Evolutionary conservation across 306 rosid species (phyloP).

Genomic region (Spatholobus suberectus): DNA sequence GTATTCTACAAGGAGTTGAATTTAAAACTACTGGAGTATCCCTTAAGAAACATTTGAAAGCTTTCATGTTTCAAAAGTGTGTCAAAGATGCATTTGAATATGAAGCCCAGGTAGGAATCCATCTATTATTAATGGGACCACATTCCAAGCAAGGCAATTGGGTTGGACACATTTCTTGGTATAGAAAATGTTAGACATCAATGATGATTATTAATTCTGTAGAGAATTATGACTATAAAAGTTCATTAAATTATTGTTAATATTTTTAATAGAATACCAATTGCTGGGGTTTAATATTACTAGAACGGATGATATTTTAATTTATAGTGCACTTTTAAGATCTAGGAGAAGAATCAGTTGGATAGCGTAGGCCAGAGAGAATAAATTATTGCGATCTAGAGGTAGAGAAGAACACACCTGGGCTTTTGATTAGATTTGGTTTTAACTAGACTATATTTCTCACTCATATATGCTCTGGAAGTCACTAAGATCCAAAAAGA

Average conservation of each 20-base stretch:
- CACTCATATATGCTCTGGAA: constrained; percentile 42
- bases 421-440: constrained; percentile 40
- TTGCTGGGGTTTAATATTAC: not conserved
- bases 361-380: constrained; percentile 68
- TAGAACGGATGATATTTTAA: constrained; percentile 43
- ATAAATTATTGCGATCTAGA: constrained; percentile 43
- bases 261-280: constrained; percentile 9
- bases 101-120: constrained; percentile 44
- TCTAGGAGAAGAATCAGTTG: constrained; percentile 63
- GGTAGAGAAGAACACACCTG: constrained; percentile 49
- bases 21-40: constrained; percentile 45
- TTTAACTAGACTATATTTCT: constrained; percentile 30
- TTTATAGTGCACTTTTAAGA: constrained; percentile 59
- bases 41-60: constrained; percentile 37
- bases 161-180: constrained; percentile 48
- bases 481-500: constrained; percentile 54
- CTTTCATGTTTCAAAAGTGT: not conserved
- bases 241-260: constrained; percentile 18
- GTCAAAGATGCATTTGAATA: constrained; percentile 40
- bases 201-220: constrained; percentile 36
- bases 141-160: constrained; percentile 54
- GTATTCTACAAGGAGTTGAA: constrained; percentile 32
- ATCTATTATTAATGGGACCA: constrained; percentile 56
- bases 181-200: constrained; percentile 47
- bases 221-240: constrained; percentile 32